These are phyloP conservation scores for Hyaloscypha bicolor DNA, from an alignment of 495 filamentous ascomycete species.

Conservation along the genomic window DNA sequence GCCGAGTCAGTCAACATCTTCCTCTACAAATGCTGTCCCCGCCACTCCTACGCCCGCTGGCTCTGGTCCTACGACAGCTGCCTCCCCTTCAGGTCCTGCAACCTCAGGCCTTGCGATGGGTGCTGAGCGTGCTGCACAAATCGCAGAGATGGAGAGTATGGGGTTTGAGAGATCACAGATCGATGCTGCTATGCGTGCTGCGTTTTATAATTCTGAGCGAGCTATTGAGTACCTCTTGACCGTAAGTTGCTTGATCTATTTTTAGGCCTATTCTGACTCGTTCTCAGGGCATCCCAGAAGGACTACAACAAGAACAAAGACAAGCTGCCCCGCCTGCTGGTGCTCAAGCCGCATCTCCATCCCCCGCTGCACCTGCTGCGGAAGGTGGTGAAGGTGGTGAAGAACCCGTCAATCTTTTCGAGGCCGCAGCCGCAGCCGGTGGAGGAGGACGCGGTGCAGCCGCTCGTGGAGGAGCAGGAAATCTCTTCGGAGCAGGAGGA, in stretches of 20 bases:
- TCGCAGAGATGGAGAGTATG: conserved; percentile 96
- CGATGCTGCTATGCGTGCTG: conserved; percentile 91
- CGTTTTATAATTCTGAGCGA: conserved; percentile 94
- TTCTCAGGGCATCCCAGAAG: conserved; percentile 80
- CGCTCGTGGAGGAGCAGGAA: conserved; percentile 40
- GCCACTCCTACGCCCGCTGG: conserved; percentile 62
- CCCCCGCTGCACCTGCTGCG: conserved; percentile 38
- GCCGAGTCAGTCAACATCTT: conserved; percentile 42
- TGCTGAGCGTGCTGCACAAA: conserved; percentile 76
- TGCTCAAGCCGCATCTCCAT: conserved; percentile 39
- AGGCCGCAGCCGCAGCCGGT: conserved; percentile 82
- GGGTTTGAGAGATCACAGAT: conserved; percentile 86
- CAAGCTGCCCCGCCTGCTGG: conserved; percentile 37
- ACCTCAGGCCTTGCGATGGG: conserved; percentile 85
- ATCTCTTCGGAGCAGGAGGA: conserved; percentile 54
- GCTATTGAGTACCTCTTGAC: conserved; percentile 93
- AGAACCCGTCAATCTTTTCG: conserved; percentile 84
- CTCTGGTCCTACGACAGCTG: conserved; percentile 43
- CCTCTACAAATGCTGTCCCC: conserved; percentile 55
- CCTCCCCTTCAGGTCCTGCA: conserved; percentile 62
- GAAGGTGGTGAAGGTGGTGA: conserved; percentile 61
- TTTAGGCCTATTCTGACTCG: conserved; percentile 22
- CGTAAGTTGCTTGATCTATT: conserved; percentile 51
- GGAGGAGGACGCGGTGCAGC: conserved; percentile 54
- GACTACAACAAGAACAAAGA: conserved; percentile 69